Base-by-base conservation (phyloP, 2,329 filamentous ascomycete genomes). In the Metarhizium humberi region DNA sequence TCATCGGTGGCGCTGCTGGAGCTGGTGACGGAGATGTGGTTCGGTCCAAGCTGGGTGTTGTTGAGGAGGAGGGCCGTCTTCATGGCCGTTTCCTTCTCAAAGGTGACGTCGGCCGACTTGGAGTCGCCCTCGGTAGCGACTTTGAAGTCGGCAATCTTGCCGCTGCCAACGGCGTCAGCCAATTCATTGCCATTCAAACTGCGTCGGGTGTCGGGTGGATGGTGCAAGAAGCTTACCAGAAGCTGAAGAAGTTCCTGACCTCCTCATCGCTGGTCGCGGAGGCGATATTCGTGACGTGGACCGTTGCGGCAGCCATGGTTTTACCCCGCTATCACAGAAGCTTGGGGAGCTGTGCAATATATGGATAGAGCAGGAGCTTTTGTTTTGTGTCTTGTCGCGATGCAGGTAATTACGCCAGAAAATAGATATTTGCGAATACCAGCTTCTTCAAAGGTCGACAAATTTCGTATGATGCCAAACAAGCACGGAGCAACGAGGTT, bases 1-100 rank as follows among this genome's bases (percentile, higher is more conserved):
- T 88, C 84, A 52, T 81, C 80, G 53, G 82, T 74, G 56, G 88
- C 79, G 61, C 85, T 86, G 60, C 87, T 78, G 52, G 81, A 81
- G 60, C 84, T 81, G 47, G 86, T 81, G 51, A 91, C 82, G 56
- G 83, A 79, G 68, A 99, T 95, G 67, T 94, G 85, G 62, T 92
- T 90, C 57, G 87, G 76, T 60, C 92, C 92, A 52, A 99, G 87
- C 74, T 95, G 88, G 53, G 94, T 99, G 79, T 96, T 95, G 76
- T 97, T 92, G 61, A 99, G 86, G 57, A 99, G 88, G 45, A 96
- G 88, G 30, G 94, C 94, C 25, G 94, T 99, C 79, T 96, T 96
- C 57, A 92, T 92, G 52, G 94, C 94, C 14, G 92, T 95, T 71
- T 92, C 86, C 78, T 96, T 96, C 75, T 97, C 94, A 68, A 99